These are phyloP conservation scores for Piromyces sp. DNA, from an alignment of 192 early-diverging fungal species.

Conservation along the genomic window DNA sequence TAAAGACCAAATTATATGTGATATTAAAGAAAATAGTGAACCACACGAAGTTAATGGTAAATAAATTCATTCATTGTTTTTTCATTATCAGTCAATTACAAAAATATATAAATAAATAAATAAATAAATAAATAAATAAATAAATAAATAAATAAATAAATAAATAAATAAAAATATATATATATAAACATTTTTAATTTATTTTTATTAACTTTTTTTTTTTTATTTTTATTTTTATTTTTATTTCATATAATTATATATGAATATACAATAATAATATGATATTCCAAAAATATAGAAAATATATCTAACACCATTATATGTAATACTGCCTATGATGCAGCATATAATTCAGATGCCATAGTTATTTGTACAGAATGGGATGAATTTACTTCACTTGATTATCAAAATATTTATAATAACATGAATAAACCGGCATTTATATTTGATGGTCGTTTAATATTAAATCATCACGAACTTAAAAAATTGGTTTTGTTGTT, in stretches of 20 bases:
- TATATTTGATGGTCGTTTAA: slow-evolving; percentile 78
- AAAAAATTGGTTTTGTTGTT: slow-evolving; percentile 62
- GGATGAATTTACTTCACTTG: slow-evolving; percentile 30
- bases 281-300: slow-evolving; percentile 24
- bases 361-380: slow-evolving; percentile 74
- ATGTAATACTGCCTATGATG: slow-evolving; percentile 43
- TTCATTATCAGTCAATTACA: too few relatives aligned
- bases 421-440: slow-evolving; percentile 70
- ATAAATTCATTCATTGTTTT: too few relatives aligned
- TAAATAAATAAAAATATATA: not conserved
- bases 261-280: too few relatives aligned
- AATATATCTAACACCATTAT: slow-evolving; percentile 32
- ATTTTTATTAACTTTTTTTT: not conserved
- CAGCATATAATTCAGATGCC: slow-evolving; percentile 51
- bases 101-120: not conserved
- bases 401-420: slow-evolving; percentile 25
- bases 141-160: slow-evolving; percentile 5
- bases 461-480: slow-evolving; percentile 47
- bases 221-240: not conserved
- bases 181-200: too few relatives aligned
- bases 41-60: slow-evolving; percentile 14
- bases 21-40: slow-evolving; percentile 39
- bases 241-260: not conserved
- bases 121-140: not conserved
- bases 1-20: slow-evolving; percentile 44